A percentile compares a stretch with the other conserved stretches of the same genome.
Evolutionary conservation across 1,139 yeast genomes (phyloP).

Genomic region (Geotrichum candidum): DNA sequence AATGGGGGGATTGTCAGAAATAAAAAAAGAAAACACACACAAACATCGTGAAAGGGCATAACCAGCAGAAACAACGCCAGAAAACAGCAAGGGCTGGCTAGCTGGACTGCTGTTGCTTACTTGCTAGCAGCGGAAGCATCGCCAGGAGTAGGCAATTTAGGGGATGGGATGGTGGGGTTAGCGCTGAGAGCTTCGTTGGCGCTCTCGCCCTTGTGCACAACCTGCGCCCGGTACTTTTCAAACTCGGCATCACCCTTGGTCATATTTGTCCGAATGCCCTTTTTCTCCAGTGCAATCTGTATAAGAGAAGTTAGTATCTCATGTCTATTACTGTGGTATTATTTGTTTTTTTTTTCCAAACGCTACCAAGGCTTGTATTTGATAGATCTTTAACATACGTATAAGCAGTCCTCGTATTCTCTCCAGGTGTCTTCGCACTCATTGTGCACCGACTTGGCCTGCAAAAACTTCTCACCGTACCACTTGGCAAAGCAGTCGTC

Average conservation of each 20-base stretch:
- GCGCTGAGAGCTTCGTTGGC: constrained; percentile 1
- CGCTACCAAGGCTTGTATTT: neutral
- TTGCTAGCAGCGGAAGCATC: neutral
- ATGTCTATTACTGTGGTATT: neutral
- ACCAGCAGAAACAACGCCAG: neutral
- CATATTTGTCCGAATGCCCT: constrained; percentile 74
- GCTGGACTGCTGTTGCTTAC: neutral
- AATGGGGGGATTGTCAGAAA: neutral
- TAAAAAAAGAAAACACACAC: neutral
- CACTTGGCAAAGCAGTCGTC: constrained; percentile 91
- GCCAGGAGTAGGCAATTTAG: neutral
- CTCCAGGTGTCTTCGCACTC: constrained; percentile 91
- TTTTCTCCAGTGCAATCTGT: constrained; percentile 56
- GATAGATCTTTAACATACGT: constrained; percentile 38
- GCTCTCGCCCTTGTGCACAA: constrained; percentile 3
- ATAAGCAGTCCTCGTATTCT: constrained; percentile 77
- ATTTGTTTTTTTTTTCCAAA: neutral
- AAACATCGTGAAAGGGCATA: neutral
- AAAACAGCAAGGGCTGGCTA: neutral
- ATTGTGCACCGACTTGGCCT: constrained; percentile 58
- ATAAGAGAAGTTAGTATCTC: neutral
- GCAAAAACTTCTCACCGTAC: constrained; percentile 86
- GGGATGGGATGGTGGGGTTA: neutral
- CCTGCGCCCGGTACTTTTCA: neutral
- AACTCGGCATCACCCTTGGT: constrained; percentile 10